These are phyloP conservation scores for Calycina herbarum DNA, from an alignment of 2,329 filamentous ascomycete genomes.

Conservation along the genomic window DNA sequence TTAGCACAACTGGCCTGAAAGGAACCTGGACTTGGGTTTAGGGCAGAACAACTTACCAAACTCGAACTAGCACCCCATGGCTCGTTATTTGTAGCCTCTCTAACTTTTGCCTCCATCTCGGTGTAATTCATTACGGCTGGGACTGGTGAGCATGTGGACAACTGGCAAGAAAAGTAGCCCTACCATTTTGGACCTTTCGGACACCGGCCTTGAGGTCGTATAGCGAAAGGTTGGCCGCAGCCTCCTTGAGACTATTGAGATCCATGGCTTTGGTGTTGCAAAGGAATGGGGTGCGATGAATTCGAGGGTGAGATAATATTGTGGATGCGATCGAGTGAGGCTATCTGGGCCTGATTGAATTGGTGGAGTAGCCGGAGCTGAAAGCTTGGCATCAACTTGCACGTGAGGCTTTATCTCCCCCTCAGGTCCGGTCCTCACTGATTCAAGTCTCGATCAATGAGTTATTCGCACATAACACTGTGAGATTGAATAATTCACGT, in stretches of 20 bases:
- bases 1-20: slow-evolving; percentile 2
- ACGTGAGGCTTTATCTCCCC: no score
- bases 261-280: slow-evolving; percentile 52
- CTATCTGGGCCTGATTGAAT: background rate
- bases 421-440: no score
- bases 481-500: no score
- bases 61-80: slow-evolving; percentile 66
- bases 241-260: slow-evolving; percentile 65
- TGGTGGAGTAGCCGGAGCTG: background rate
- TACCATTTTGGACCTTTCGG: slow-evolving; percentile 77
- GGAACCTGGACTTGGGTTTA: no score
- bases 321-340: slow-evolving; percentile 1
- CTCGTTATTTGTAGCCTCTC: slow-evolving; percentile 98
- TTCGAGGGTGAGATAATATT: background rate
- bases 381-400: background rate
- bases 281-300: background rate
- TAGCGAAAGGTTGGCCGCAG: slow-evolving; percentile 70
- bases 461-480: no score
- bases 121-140: slow-evolving; percentile 78
- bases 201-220: slow-evolving; percentile 77
- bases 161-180: slow-evolving; percentile 34
- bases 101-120: slow-evolving; percentile 75
- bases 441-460: no score
- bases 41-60: slow-evolving; percentile 18
- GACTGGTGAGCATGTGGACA: slow-evolving; percentile 31